Evolutionary conservation across 805 yeast species (phyloP), one percentile per base, ranked within the genome.

Genomic region (Candida mattraensis): DNA sequence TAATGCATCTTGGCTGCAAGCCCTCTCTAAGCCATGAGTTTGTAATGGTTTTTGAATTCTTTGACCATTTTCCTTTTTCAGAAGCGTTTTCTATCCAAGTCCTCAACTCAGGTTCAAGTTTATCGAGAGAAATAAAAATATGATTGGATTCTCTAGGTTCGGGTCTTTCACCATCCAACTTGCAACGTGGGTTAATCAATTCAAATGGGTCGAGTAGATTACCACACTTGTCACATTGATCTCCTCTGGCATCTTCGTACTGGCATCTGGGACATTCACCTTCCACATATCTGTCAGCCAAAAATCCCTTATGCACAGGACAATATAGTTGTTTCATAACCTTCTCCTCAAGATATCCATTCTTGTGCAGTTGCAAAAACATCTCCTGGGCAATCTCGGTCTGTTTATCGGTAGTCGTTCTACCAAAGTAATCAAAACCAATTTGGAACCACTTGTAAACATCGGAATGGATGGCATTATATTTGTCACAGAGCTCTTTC

Each of bases 171-270:
- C 78, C 75, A 58, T 93, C 99, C 43, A 93, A 66, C 66, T 93
- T 91, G 77, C 99, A 93, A 52, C 95, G 85, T 37, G 99, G 98
- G 46, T 89, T 76, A 48, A 91, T 81, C 60, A 93, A 76, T 64
- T 93, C 98, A 55, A 88, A 83, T 33, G 99, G 96, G 60, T 91
- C 85, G 51, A 93, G 72, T 47, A 93, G 71, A 42, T 68, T 66
- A 48, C 99, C 99, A 72, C 99, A 93, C 54, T 82, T 82, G 64
- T 93, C 99, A 75, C 99, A 93, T 70, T 93, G 99, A 64, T 93
- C 99, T 52, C 99, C 99, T 64, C 99, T 80, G 20, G 99, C 99
- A 61, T 93, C 99, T 45, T 85, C 95, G 60, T 88, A 93, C 28
- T 71, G 76, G 70, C 99, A 93, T 63, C 83, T 83, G 40, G 98